Percentiles rank a stretch among this genome's conserved stretches.
These are phyloP conservation scores for Pyrenophora graminea DNA, from an alignment of 2,329 filamentous ascomycete genomes.

Conservation along the genomic window DNA sequence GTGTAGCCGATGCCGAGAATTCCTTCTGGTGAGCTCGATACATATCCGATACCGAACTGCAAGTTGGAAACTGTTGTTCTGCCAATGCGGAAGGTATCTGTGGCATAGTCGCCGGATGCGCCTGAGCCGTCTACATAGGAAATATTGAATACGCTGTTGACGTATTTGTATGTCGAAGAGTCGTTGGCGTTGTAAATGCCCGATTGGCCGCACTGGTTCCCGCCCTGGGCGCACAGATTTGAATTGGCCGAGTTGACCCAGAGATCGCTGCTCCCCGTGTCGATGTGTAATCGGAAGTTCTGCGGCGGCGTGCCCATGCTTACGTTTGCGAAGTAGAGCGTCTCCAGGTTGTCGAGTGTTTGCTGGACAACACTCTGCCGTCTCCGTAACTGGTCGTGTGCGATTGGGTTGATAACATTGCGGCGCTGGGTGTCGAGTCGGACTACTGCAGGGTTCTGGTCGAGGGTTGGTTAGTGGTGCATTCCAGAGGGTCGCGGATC, in stretches of 20 bases:
- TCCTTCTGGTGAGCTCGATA: slow-evolving; percentile 63
- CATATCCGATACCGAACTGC: slow-evolving; percentile 76
- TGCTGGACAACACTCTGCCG: slow-evolving; percentile 50
- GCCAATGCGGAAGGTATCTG: slow-evolving; percentile 70
- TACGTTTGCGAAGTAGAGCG: slow-evolving; percentile 63
- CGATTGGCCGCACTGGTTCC: slow-evolving; percentile 60
- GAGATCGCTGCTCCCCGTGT: slow-evolving; percentile 66
- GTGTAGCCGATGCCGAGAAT: slow-evolving; percentile 86
- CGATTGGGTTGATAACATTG: slow-evolving; percentile 51
- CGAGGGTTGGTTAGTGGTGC: slow-evolving; percentile 19
- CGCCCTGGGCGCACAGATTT: slow-evolving; percentile 57
- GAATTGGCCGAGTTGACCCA: slow-evolving; percentile 70
- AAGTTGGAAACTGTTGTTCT: slow-evolving; percentile 58
- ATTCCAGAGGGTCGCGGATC: not conserved
- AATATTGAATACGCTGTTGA: slow-evolving; percentile 82
- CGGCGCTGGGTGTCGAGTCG: slow-evolving; percentile 57
- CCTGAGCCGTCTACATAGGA: slow-evolving; percentile 82
- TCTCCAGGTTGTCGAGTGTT: slow-evolving; percentile 61
- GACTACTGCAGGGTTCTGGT: slow-evolving; percentile 52
- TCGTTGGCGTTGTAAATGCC: slow-evolving; percentile 71
- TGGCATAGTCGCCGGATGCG: slow-evolving; percentile 77
- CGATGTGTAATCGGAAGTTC: slow-evolving; percentile 60
- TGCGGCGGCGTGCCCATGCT: slow-evolving; percentile 63
- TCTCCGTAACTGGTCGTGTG: slow-evolving; percentile 53
- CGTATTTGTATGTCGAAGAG: slow-evolving; percentile 75